Evolutionary conservation across 371 early-diverging fungal genomes (phyloP), one percentile per base, ranked within the genome.

Genomic region (Mortierella sp.): DNA sequence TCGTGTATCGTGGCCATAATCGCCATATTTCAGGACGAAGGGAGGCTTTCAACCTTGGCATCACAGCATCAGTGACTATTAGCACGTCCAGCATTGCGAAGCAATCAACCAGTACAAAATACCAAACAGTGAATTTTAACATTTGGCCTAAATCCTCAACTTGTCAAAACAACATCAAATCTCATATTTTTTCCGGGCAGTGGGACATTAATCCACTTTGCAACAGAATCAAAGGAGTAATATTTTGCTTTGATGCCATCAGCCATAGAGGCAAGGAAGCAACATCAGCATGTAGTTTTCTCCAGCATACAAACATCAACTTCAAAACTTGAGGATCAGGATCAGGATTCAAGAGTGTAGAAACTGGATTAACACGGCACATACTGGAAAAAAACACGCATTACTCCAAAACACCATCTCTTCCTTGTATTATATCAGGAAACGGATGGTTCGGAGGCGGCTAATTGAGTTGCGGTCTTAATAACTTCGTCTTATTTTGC

Each of bases 381-480:
- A 19, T 45, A 37, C 13, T 37, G 8, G 4, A 37, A 13, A 13
- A 37, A 8, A 37, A 1, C 13, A 1, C 35, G 35, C 10, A 5
- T n/a, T 13, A 49, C n/a, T 43, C 34, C n/a, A n/a, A n/a, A 47
- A 56, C 22, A 51, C 45, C 64, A 70, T 59, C 64, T 60, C 19
- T 49, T 68, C 55, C 58, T 37, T 58, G 26, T 61, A 26, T 32
- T 45, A 17, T 40, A 22, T 34, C 59, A 26, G 60, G 62, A 51
- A 56, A 56, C 70, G 68, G 73, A 61, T 72, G 67, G 74, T 40
- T 73, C 63, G 57, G 68, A 73, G 74, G 74, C 74, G 74, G 74
- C 74, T 73, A 73, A 73, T 75, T 64, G 73, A 66, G 73, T 72
- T 72, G 73, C 73, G 73, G 73, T 72, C 73, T 72, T 72, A 72